Evolutionary conservation across 1,139 yeast species (phyloP).

Genomic region (Suhomyces coccinellae): DNA sequence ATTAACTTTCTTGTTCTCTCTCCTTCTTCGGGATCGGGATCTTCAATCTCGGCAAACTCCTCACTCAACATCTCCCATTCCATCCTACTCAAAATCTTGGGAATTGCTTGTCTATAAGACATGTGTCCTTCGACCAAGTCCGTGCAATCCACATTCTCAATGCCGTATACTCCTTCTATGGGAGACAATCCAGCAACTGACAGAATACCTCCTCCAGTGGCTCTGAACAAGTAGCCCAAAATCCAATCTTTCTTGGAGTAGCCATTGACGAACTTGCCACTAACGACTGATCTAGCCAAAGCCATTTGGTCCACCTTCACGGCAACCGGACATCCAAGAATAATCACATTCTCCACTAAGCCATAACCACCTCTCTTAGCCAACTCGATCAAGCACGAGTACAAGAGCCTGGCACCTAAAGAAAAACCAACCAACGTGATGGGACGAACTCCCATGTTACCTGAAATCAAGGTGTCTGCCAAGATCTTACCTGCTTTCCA

Average conservation of each 20-base stretch:
- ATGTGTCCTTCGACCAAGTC: slow-evolving; percentile 90
- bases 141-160: slow-evolving; percentile 87
- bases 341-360: slow-evolving; percentile 79
- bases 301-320: slow-evolving; percentile 77
- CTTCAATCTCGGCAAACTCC: slow-evolving; percentile 93
- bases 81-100: slow-evolving; percentile 63
- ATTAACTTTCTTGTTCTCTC: slow-evolving; percentile 81
- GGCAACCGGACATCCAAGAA: slow-evolving; percentile 89
- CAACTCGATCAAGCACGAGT: slow-evolving; percentile 84
- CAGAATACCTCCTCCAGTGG: slow-evolving; percentile 92
- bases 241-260: slow-evolving; percentile 95
- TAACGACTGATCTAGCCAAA: slow-evolving; percentile 80
- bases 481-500: slow-evolving; percentile 93
- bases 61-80: slow-evolving; percentile 87
- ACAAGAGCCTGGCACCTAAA: slow-evolving; percentile 88
- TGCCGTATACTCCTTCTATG: slow-evolving; percentile 58
- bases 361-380: slow-evolving; percentile 89
- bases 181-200: slow-evolving; percentile 89
- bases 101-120: slow-evolving; percentile 94
- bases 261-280: slow-evolving; percentile 89
- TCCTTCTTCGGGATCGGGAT: slow-evolving; percentile 87
- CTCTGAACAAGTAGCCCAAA: slow-evolving; percentile 89
- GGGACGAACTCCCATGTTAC: slow-evolving; percentile 91
- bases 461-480: slow-evolving; percentile 86
- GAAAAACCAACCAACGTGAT: slow-evolving; percentile 92